Percentiles rank a stretch among this genome's conserved stretches.
Conservation (phyloP, 805 yeast species). For the Cyberlindnera lachancei region DNA sequence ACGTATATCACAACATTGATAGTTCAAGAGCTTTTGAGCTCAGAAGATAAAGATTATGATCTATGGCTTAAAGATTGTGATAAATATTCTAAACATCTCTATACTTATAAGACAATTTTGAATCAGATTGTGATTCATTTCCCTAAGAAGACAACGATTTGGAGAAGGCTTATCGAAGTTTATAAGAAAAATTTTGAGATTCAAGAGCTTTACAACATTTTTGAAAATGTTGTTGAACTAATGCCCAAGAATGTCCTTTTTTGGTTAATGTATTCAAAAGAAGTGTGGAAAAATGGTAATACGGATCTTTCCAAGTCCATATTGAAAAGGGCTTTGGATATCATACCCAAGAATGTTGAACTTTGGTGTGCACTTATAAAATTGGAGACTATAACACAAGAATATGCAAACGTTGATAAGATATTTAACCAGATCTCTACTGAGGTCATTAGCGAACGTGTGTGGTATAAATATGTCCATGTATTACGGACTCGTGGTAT, state of each 20-base stretch:
- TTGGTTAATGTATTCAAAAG: slow-evolving; percentile 67
- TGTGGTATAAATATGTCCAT: slow-evolving; percentile 57
- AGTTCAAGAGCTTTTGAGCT: slow-evolving; percentile 32
- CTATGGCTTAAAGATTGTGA: slow-evolving; percentile 20
- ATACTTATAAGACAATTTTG: slow-evolving; percentile 33
- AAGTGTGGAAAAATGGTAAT: slow-evolving; percentile 48
- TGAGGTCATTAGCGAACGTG: slow-evolving; percentile 32
- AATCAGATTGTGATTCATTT: slow-evolving; percentile 36
- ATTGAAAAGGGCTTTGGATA: slow-evolving; percentile 38
- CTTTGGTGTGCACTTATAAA: slow-evolving; percentile 71
- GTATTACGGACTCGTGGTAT: slow-evolving; percentile 36
- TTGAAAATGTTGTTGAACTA: slow-evolving; percentile 44
- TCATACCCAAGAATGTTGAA: slow-evolving; percentile 40
- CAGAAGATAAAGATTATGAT: slow-evolving; percentile 23
- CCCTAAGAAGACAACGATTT: slow-evolving; percentile 39
- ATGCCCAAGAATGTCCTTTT: slow-evolving; percentile 46
- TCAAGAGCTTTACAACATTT: slow-evolving; percentile 33
- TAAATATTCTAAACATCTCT: slow-evolving; percentile 14
- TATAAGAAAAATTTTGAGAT: slow-evolving; percentile 25
- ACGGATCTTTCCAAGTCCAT: slow-evolving; percentile 45
- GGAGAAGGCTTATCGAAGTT: slow-evolving; percentile 39
- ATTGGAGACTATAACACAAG: slow-evolving; percentile 40
- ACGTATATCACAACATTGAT: slow-evolving; percentile 46
- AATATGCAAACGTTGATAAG: slow-evolving; percentile 28
- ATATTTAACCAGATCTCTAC: slow-evolving; percentile 33